These are phyloP conservation scores for Phytophthora nicotianae DNA, from an alignment of 352 stramenopile genomes.

Conservation along the genomic window DNA sequence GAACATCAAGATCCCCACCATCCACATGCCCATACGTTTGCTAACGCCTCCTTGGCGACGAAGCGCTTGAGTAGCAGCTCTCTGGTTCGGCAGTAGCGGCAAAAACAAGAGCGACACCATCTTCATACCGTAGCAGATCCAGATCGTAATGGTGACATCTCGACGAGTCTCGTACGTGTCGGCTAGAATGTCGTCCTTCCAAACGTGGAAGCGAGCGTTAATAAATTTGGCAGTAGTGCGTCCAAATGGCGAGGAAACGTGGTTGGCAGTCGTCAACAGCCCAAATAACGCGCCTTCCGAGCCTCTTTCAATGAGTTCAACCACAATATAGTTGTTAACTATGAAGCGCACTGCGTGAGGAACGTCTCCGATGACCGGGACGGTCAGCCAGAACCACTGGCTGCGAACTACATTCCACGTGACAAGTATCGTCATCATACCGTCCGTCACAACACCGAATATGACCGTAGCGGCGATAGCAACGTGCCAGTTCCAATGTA, in stretches of 20 bases:
- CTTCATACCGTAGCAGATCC: constrained; percentile 59
- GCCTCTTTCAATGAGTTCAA: constrained; percentile 53
- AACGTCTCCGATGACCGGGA: constrained; percentile 50
- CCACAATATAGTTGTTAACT: constrained; percentile 51
- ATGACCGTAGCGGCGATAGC: constrained; percentile 46
- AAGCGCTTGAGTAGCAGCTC: constrained; percentile 37
- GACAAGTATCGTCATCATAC: constrained; percentile 53
- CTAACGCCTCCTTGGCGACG: constrained; percentile 38
- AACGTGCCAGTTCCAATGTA: constrained; percentile 61
- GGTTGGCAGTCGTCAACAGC: constrained; percentile 47
- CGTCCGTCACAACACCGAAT: constrained; percentile 40
- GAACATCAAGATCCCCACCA: constrained; percentile 38
- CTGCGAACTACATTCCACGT: constrained; percentile 54
- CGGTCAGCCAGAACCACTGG: constrained; percentile 63
- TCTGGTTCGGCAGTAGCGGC: constrained; percentile 50
- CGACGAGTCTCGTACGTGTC: constrained; percentile 52
- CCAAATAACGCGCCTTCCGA: constrained; percentile 61
- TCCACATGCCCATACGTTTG: constrained; percentile 41
- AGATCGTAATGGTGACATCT: constrained; percentile 60
- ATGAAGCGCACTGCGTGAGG: constrained; percentile 56
- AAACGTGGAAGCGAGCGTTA: constrained; percentile 54
- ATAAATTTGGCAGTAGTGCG: constrained; percentile 55
- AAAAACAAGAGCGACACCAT: constrained; percentile 50
- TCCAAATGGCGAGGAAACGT: constrained; percentile 53
- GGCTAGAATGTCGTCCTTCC: constrained; percentile 50